Percentiles rank a stretch among this genome's conserved stretches.
phyloP scores from a whole-genome alignment of 2,329 filamentous ascomycete genomes.

The Amesomyces nigricolor region DNA sequence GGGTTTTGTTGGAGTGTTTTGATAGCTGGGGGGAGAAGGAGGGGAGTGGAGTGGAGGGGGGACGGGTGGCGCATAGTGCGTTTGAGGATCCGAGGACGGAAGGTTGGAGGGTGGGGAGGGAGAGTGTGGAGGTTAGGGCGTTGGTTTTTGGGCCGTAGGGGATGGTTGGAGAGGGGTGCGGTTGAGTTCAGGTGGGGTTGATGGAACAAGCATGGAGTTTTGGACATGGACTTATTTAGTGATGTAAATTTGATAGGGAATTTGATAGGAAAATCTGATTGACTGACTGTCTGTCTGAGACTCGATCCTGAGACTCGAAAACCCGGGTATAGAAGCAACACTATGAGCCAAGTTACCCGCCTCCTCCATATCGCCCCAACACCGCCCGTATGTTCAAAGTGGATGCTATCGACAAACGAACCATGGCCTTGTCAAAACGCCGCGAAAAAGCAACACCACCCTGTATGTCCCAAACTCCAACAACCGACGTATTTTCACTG shows the following conservation, averaged over 20 bases:
- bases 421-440: neutral
- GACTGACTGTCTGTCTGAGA: too few species aligned
- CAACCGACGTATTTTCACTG: neutral
- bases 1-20: constrained; percentile 73
- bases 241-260: neutral
- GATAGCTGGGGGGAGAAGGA: constrained; percentile 56
- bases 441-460: neutral
- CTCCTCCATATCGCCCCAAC: too few species aligned
- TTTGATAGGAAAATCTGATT: neutral
- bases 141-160: constrained; percentile 67
- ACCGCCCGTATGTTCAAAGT: too few species aligned
- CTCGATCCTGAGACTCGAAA: too few species aligned
- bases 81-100: constrained; percentile 72
- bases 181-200: too few species aligned
- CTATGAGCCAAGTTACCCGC: too few species aligned
- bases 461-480: constrained; percentile 4
- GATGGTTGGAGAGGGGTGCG: too few species aligned
- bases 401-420: neutral
- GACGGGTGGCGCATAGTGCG: constrained; percentile 65
- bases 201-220: neutral
- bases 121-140: constrained; percentile 86
- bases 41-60: constrained; percentile 45
- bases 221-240: neutral
- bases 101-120: constrained; percentile 62
- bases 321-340: too few species aligned